Percentiles rank a stretch among this genome's conserved stretches.
phyloP scores from a whole-genome alignment of 2,329 filamentous ascomycete genomes.

The Zasmidium angulare region DNA sequence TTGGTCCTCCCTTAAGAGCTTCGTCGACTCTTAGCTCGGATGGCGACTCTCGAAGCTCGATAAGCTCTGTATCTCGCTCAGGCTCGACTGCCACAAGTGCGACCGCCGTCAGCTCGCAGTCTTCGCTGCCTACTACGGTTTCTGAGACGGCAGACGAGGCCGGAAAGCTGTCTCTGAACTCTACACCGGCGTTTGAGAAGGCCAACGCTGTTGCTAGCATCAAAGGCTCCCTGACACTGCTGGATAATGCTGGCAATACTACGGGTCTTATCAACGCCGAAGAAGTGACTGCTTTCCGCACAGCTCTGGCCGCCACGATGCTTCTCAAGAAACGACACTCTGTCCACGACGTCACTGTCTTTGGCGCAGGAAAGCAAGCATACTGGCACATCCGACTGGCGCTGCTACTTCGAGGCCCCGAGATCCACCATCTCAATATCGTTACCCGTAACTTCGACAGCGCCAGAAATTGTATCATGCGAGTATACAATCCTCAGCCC shows the following conservation, averaged over 20 bases:
- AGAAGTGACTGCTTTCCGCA: slow-evolving; percentile 69
- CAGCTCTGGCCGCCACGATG: slow-evolving; percentile 63
- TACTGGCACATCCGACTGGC: slow-evolving; percentile 92
- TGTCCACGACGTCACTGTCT: slow-evolving; percentile 76
- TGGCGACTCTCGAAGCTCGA: slow-evolving; percentile 28
- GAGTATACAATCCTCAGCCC: slow-evolving; percentile 52
- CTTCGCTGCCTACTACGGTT: slow-evolving; percentile 19
- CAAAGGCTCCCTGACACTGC: slow-evolving; percentile 59
- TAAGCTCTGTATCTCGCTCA: slow-evolving; percentile 26
- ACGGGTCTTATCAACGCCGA: slow-evolving; percentile 65
- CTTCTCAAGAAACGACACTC: slow-evolving; percentile 63
- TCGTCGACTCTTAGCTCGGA: slow-evolving; percentile 26
- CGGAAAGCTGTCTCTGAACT: slow-evolving; percentile 11
- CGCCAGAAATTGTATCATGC: slow-evolving; percentile 53
- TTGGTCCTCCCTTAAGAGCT: slow-evolving; percentile 27
- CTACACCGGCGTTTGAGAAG: slow-evolving; percentile 18
- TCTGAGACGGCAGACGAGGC: slow-evolving; percentile 26
- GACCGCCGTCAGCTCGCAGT: slow-evolving; percentile 31
- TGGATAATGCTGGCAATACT: slow-evolving; percentile 58
- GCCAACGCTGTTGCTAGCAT: slow-evolving; percentile 44
- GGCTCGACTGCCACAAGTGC: slow-evolving; percentile 28
- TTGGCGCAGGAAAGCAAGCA: slow-evolving; percentile 85
- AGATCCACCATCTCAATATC: slow-evolving; percentile 78
- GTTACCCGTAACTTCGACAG: slow-evolving; percentile 72
- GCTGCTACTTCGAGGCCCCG: slow-evolving; percentile 66